phyloP scores from a whole-genome alignment of 768 basidiomycete genomes.

The Boletus patriciae region DNA sequence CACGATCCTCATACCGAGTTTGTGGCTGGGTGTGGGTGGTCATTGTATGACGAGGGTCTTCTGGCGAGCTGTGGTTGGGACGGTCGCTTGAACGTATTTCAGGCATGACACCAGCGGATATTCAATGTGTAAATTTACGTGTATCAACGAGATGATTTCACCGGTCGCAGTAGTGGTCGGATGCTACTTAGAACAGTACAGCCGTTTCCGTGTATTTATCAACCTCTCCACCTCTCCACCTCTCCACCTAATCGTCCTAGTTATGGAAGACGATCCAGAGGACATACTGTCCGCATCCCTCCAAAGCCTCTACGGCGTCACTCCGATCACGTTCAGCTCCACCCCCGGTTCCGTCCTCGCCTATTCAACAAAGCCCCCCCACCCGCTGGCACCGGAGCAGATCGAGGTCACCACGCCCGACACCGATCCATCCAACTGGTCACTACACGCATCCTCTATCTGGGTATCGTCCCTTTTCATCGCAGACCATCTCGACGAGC shows the following conservation, averaged over 20 bases:
- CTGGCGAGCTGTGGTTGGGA: constrained; percentile 95
- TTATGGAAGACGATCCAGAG: constrained; percentile 45
- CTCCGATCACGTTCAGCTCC: constrained; percentile 60
- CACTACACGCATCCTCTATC: constrained; percentile 73
- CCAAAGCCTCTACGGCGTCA: constrained; percentile 58
- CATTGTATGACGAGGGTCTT: constrained; percentile 84
- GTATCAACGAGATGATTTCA: no score
- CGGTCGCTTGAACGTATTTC: constrained; percentile 75
- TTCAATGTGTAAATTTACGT: background rate
- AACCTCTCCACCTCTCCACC: no score
- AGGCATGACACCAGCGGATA: constrained; percentile 35
- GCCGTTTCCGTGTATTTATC: background rate
- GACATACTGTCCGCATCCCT: constrained; percentile 70
- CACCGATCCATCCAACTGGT: constrained; percentile 68
- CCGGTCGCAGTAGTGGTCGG: background rate
- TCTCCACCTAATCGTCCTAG: no score
- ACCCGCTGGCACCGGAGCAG: constrained; percentile 3
- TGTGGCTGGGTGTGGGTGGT: constrained; percentile 89
- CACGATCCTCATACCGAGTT: constrained; percentile 94
- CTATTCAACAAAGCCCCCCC: constrained; percentile 36
- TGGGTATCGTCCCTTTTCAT: constrained; percentile 70
- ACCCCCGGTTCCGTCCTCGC: constrained; percentile 54
- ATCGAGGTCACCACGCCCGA: constrained; percentile 61
- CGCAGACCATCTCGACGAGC: constrained; percentile 58
- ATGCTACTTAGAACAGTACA: no score